A percentile compares a stretch with the other conserved stretches of the same genome.
Conservation (phyloP, 2,329 filamentous ascomycete genomes). For the Colletotrichum godetiae region DNA sequence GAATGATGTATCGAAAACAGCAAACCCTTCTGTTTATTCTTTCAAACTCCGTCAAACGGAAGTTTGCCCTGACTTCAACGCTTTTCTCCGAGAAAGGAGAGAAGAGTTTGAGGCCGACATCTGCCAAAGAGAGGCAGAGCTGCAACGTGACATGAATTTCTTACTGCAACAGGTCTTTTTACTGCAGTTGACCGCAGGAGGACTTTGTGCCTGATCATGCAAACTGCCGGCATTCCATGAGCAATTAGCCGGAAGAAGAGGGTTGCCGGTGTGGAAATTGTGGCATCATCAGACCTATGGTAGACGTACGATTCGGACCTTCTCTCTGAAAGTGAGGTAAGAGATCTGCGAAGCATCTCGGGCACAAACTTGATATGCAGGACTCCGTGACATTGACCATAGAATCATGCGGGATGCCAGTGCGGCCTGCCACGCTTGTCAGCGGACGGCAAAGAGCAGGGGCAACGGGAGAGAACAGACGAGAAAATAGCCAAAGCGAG, state of each 20-base stretch:
- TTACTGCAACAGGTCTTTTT: not conserved
- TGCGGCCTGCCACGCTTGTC: constrained; percentile 37
- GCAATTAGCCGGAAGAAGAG: not conserved
- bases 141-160: not conserved
- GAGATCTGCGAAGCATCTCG: not conserved
- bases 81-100: not conserved
- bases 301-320: not conserved
- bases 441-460: not conserved
- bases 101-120: not conserved
- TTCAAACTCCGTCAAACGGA: not conserved
- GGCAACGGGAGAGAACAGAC: not conserved
- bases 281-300: not conserved
- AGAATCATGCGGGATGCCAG: constrained; percentile 54
- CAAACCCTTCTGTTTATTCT: not conserved
- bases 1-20: not conserved
- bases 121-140: not conserved
- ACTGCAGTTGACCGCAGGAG: not conserved
- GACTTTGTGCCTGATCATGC: not conserved
- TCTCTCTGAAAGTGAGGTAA: not conserved
- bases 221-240: not conserved
- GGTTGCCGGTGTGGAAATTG: not conserved
- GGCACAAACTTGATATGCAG: not conserved
- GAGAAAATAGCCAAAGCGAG: not conserved
- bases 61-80: not conserved
- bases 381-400: not conserved